Base-by-base conservation (phyloP, 2,329 filamentous ascomycete species). In the Colletotrichum sp. region DNA sequence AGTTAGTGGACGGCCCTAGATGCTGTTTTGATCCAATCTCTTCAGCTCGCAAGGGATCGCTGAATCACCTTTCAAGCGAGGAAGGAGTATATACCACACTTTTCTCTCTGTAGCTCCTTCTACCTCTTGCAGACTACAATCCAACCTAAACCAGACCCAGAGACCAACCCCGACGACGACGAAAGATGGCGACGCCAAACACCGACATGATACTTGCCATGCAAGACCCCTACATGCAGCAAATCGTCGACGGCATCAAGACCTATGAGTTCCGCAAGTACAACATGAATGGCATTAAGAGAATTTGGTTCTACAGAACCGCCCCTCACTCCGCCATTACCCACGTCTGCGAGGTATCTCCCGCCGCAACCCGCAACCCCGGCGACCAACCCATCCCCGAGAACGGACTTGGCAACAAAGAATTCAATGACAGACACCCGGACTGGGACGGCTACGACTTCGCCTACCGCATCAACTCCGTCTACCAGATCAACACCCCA, bases 181-280 rank as follows among this genome's bases (percentile, higher is more conserved):
- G 16, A 18, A 59, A 9, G 55, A 59, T 28, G 55, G 7, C 55
- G 16, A 28, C 55, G 22, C 8, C 6, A 3, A 28, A 59, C 22
- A 10, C 44, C 10, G 55, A 59, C 13, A 26, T 24, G 55, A 24
- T 59, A 7, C 22, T 59, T 15, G 55, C 55, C 7, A 59, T 59
- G 55, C 13, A 18, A 8, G 55, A 59, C 52, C 77, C 67, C 5
- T 69, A 77, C 68, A 80, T 82, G 80, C 26, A 67, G 1, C 78
- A 81, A 8, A 80, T 82, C 65, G 72, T 81, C 59, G 59, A 79
- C 48, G 79, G 80, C 10, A 76, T 39, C 12, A 82, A 82, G 74
- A 82, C 79, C 30, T 77, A 82, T 1, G 81, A 81, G 48, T 81
- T 80, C 57, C 78, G 81, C 44, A 82, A 79, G 10, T 82, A 83